Evolutionary conservation across 495 filamentous ascomycete species (phyloP), one percentile per base, ranked within the genome.

Genomic region (Evernia prunastri): DNA sequence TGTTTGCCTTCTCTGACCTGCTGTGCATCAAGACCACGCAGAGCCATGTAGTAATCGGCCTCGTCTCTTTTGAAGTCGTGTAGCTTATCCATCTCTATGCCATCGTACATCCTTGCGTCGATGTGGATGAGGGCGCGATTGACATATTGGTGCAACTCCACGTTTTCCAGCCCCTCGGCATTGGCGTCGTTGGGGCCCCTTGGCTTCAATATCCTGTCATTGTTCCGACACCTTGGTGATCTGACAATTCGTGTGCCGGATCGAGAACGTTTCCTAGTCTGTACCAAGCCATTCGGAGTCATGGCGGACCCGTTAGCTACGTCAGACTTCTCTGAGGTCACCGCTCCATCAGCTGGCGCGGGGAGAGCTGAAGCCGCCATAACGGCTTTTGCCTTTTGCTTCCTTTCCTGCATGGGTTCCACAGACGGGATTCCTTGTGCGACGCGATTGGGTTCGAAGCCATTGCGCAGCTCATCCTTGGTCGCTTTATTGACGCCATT

Each of bases 71-170:
- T 63, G 29, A 49, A 43, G 54, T 36, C 53, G 31, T 61, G 40
- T 8, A 77, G 76, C 13, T 71, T 64, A 5, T 69, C 53, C 58
- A 59, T 47, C n/a, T 75, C 67, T 37, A 75, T 72, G 27, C 75
- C 71, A 39, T 83, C 76, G 15, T 58, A 37, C 51, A 82, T 76
- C 65, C 87, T 76, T 25, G 84, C 84, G 17, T 84, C 84, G 23
- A 83, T 82, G 72, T 93, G 85, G 23, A 88, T 71, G 57, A 86
- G 80, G 69, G 96, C 92, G 70, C 89, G 88, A 67, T 84, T 84
- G 65, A 89, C 83, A 77, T 89, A 93, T 67, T 90, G 84, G 45
- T 92, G 83, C 59, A 96, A 78, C 59, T 88, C 70, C 33, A 89
- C 79, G 68, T 84, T 83, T 18, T 86, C 79, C 47, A 63, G 51